Conservation (phyloP, 2,329 filamentous ascomycete species). For the Epichloe glyceriae region DNA sequence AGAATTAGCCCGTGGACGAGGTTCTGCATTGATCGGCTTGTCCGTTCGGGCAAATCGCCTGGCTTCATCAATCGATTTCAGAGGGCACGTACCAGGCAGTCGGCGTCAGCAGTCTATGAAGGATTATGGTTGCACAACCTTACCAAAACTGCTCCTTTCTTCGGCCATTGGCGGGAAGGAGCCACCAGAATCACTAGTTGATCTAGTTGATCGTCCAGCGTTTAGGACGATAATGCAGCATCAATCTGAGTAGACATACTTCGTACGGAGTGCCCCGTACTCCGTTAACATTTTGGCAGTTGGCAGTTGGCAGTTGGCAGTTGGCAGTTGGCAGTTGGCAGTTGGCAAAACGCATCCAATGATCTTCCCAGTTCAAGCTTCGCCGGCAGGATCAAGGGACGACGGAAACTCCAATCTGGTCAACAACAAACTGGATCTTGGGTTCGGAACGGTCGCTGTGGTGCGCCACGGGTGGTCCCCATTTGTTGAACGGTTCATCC, state of each 20-base stretch:
- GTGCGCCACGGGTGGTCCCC: too few relatives aligned
- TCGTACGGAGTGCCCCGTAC: too few relatives aligned
- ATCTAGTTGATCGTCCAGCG: neutral
- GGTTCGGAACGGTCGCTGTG: too few relatives aligned
- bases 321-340: neutral
- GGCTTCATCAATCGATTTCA: too few relatives aligned
- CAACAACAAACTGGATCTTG: too few relatives aligned
- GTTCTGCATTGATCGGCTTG: neutral
- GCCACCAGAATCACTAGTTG: neutral
- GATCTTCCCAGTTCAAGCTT: too few relatives aligned
- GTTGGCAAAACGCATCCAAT: neutral
- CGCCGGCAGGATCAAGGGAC: too few relatives aligned
- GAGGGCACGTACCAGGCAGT: neutral
- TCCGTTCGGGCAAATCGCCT: neutral
- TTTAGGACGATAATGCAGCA: neutral
- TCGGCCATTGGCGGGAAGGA: neutral
- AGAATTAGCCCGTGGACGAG: neutral
- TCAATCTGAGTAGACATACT: neutral
- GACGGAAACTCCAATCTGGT: too few relatives aligned
- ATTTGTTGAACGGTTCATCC: too few relatives aligned
- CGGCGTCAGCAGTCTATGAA: too few relatives aligned
- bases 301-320: too few relatives aligned
- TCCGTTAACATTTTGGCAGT: neutral
- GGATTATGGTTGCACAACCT: neutral
- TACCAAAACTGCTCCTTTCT: neutral